These are phyloP conservation scores for Aurinia saxatilis DNA, from an alignment of 345 rosid genomes.

Conservation along the genomic window DNA sequence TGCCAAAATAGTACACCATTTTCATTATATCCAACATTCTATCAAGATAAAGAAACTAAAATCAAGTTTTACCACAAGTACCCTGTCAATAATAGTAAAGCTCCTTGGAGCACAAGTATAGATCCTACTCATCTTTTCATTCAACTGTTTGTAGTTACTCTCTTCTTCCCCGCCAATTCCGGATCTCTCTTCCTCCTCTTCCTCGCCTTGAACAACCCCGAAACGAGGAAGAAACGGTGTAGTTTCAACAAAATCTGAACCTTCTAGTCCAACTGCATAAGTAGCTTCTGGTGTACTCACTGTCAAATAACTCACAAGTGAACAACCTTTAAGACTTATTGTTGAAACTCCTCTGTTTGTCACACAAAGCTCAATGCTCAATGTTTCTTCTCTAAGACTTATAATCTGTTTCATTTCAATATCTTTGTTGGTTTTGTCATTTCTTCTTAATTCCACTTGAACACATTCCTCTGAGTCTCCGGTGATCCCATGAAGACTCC, in stretches of 20 bases:
- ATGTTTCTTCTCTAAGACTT: slow-evolving; percentile 39
- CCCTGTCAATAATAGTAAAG: slow-evolving; percentile 76
- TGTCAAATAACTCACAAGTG: slow-evolving; percentile 60
- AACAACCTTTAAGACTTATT: slow-evolving; percentile 38
- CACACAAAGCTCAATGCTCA: slow-evolving; percentile 53
- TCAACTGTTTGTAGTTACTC: slow-evolving; percentile 56
- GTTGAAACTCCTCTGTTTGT: slow-evolving; percentile 41
- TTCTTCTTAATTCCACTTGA: slow-evolving; percentile 46
- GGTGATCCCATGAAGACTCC: slow-evolving; percentile 47
- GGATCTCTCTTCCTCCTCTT: slow-evolving; percentile 13
- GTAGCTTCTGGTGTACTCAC: slow-evolving; percentile 91
- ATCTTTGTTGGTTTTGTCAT: slow-evolving; percentile 32
- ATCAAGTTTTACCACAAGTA: background rate
- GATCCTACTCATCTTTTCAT: slow-evolving; percentile 62
- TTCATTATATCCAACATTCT: background rate
- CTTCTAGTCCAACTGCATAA: slow-evolving; percentile 61
- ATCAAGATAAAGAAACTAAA: background rate
- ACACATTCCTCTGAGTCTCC: slow-evolving; percentile 49
- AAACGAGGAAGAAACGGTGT: slow-evolving; percentile 42
- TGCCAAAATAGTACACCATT: slow-evolving; percentile 15
- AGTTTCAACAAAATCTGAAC: slow-evolving; percentile 45
- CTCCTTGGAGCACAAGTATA: slow-evolving; percentile 66
- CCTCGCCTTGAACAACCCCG: slow-evolving; percentile 8
- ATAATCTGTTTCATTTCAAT: slow-evolving; percentile 50
- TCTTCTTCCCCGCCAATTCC: slow-evolving; percentile 50